A percentile compares a stretch with the other conserved stretches of the same genome.
These are phyloP conservation scores for Beauveria scarabaeidicola DNA, from an alignment of 2,329 filamentous ascomycete genomes.

Conservation along the genomic window DNA sequence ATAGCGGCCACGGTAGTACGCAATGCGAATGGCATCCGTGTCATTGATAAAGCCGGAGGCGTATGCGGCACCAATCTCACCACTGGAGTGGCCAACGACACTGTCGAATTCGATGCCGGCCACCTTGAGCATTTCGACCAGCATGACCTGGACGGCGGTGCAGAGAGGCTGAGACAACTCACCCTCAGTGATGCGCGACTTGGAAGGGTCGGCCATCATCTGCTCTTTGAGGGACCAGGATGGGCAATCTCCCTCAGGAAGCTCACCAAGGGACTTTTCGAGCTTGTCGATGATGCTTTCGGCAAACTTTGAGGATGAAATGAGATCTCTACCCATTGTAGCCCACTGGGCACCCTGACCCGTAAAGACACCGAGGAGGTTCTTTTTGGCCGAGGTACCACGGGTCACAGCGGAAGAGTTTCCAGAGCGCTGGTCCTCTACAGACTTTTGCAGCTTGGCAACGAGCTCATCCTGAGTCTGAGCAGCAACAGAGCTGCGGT, in stretches of 20 bases:
- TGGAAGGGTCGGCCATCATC: slow-evolving; percentile 12
- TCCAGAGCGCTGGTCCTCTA: slow-evolving; percentile 15
- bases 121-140: slow-evolving; percentile 20
- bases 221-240: slow-evolving; percentile 21
- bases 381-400: slow-evolving; percentile 8
- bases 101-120: slow-evolving; percentile 26
- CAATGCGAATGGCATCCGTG: slow-evolving; percentile 18
- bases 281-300: slow-evolving; percentile 15
- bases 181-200: slow-evolving; percentile 16
- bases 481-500: slow-evolving; percentile 14
- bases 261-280: slow-evolving; percentile 15
- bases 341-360: slow-evolving; percentile 27
- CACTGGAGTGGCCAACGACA: slow-evolving; percentile 40
- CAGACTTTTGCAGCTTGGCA: slow-evolving; percentile 9
- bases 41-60: slow-evolving; percentile 33
- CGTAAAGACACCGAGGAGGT: slow-evolving; percentile 19
- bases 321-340: slow-evolving; percentile 25
- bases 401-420: slow-evolving; percentile 3
- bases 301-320: slow-evolving; percentile 11
- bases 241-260: slow-evolving; percentile 18
- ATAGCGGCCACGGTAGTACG: slow-evolving; percentile 16
- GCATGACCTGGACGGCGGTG: slow-evolving; percentile 22
- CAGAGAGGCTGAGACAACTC: slow-evolving; percentile 24
- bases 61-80: slow-evolving; percentile 43
- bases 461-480: slow-evolving; percentile 11